Evolutionary conservation across 139 green algal species (phyloP).

Genomic region (Chlorella vulgaris): DNA sequence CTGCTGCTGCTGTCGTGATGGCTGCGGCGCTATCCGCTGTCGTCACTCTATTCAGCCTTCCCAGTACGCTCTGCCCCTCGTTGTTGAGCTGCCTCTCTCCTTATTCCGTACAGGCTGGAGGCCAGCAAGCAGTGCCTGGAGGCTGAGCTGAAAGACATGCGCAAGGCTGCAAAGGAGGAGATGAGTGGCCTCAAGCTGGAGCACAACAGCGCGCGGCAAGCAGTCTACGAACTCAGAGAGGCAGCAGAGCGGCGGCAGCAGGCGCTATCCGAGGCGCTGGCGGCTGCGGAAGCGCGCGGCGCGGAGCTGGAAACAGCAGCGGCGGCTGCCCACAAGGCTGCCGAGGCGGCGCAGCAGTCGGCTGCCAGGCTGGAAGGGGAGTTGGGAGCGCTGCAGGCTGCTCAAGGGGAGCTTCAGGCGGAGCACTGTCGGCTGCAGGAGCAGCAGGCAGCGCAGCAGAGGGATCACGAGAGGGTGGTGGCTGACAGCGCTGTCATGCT

Average conservation of each 20-base stretch:
- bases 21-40: too few species aligned
- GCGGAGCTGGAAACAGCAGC: background rate
- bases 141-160: constrained; percentile 61
- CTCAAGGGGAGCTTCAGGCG: background rate
- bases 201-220: constrained; percentile 55
- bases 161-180: constrained; percentile 48
- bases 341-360: background rate
- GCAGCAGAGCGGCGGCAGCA: constrained; percentile 28
- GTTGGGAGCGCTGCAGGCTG: constrained; percentile 7
- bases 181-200: constrained; percentile 58
- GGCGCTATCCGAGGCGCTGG: constrained; percentile 37
- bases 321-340: background rate
- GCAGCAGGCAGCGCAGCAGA: constrained; percentile 12
- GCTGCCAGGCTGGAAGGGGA: background rate
- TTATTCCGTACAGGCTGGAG: constrained; percentile 6
- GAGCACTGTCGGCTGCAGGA: constrained; percentile 3
- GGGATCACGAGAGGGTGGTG: constrained; percentile 36
- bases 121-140: constrained; percentile 48
- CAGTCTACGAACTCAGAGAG: constrained; percentile 38
- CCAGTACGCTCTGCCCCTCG: too few species aligned
- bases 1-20: too few species aligned
- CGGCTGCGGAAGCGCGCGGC: background rate
- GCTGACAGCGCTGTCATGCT: constrained; percentile 37
- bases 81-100: too few species aligned
- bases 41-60: too few species aligned